phyloP scores from a whole-genome alignment of 768 basidiomycete species.

The Crepidotus variabilis region DNA sequence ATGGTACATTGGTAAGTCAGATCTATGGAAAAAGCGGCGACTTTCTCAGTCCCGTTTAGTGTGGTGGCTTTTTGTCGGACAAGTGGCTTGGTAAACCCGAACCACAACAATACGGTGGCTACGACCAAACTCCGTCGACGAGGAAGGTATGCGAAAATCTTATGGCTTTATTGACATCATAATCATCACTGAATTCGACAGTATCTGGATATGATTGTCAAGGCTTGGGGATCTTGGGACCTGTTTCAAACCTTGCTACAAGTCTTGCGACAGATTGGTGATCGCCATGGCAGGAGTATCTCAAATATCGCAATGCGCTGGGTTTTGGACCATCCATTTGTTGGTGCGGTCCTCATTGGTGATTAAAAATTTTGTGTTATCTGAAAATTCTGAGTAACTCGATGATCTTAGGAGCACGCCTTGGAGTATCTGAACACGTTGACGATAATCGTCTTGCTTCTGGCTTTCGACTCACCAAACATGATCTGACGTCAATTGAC shows the following conservation, averaged over 20 bases:
- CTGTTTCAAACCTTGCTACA: slow-evolving; percentile 67
- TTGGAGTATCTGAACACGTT: slow-evolving; percentile 72
- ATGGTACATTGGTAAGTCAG: slow-evolving; percentile 68
- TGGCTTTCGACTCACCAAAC: slow-evolving; percentile 48
- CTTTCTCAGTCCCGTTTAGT: slow-evolving; percentile 37
- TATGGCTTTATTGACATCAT: background rate
- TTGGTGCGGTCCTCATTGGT: slow-evolving; percentile 82
- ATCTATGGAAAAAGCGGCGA: background rate
- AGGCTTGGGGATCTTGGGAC: slow-evolving; percentile 75
- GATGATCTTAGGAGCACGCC: slow-evolving; percentile 50
- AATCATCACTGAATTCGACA: slow-evolving; percentile 21
- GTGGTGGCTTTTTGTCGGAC: slow-evolving; percentile 80
- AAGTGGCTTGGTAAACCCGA: slow-evolving; percentile 65
- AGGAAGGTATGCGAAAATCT: slow-evolving; percentile 52
- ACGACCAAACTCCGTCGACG: slow-evolving; percentile 64
- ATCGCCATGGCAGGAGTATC: slow-evolving; percentile 65
- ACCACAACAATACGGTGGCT: slow-evolving; percentile 66
- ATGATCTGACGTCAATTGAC: slow-evolving; percentile 63
- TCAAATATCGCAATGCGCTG: slow-evolving; percentile 80
- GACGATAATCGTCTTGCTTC: slow-evolving; percentile 67
- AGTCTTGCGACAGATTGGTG: slow-evolving; percentile 59
- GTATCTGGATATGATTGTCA: slow-evolving; percentile 83
- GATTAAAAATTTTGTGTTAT: slow-evolving; percentile 8
- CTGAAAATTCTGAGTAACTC: background rate
- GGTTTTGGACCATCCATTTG: slow-evolving; percentile 75